Evolutionary conservation across 331 rosid genomes (phyloP), one percentile per base, ranked within the genome.

Genomic region (Malus hybrid): DNA sequence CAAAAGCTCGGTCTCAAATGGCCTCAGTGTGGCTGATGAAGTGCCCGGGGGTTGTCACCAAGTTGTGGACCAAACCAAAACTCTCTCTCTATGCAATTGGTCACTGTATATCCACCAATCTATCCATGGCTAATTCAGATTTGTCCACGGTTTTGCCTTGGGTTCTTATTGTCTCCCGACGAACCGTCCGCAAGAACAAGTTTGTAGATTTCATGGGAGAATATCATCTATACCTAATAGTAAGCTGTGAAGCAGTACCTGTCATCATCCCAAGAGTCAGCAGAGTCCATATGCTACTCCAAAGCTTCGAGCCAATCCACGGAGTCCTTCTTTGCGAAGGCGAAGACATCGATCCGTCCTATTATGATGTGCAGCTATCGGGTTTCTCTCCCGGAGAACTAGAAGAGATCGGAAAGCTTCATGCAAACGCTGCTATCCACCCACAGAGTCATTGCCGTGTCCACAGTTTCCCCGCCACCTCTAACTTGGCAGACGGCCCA

Each of bases 1-100:
- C 61, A 75, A 20, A 84, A 70, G 56, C 89, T 88, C 65, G 97
- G 97, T 42, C 85, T 93, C 65, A 86, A 82, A 73, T 91, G 94
- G 93, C 91, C 88, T 12, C 74, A 22, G 22, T 22, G 22, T 22
- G 22, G 22, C 22, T 22, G 22, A 22, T 22, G 22, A 22, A 22
- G 22, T 22, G 22, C 22, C 22, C 22, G 1, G 22, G 22, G 22
- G 22, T 22, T 1, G 22, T 22, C 22, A 22, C 22, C 22, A 22
- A 22, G 22, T 22, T 22, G 22, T 22, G 22, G 22, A 22, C 22
- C 22, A 22, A 22, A 22, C 22, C 22, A 22, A 22, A 22, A 22
- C n/a, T 52, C 57, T 16, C 60, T 79, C 70, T 80, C 76, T 10
- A 11, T 56, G 27, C 24, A 19, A 19, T 50, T 11, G 20, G 8